phyloP scores from a whole-genome alignment of 805 yeast genomes.

The Suhomyces emberorum region DNA sequence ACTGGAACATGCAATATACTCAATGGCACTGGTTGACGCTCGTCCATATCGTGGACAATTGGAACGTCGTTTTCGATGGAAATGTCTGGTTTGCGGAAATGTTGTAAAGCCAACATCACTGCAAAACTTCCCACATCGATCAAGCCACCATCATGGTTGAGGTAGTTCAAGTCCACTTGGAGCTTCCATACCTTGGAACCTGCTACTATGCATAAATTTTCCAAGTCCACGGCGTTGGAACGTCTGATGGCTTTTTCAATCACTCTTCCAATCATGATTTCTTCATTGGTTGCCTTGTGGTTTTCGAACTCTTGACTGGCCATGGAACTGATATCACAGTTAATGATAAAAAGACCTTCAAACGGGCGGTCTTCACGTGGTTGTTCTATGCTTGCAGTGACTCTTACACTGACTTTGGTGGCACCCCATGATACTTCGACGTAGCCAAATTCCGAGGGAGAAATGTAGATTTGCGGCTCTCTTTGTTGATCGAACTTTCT shows the following conservation, averaged over 20 bases:
- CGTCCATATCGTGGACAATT: slow-evolving; percentile 66
- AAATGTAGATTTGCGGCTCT: slow-evolving; percentile 59
- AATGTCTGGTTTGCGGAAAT: slow-evolving; percentile 81
- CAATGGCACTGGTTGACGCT: slow-evolving; percentile 83
- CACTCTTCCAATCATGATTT: slow-evolving; percentile 72
- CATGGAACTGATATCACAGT: slow-evolving; percentile 86
- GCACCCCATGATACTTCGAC: slow-evolving; percentile 76
- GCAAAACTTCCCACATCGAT: slow-evolving; percentile 90
- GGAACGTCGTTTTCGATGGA: slow-evolving; percentile 58
- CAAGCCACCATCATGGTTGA: slow-evolving; percentile 90
- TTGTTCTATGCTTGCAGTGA: slow-evolving; percentile 69
- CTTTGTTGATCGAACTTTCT: slow-evolving; percentile 64
- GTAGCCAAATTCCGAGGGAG: slow-evolving; percentile 70
- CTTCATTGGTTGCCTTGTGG: slow-evolving; percentile 71
- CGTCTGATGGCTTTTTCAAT: slow-evolving; percentile 90
- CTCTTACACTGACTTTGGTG: slow-evolving; percentile 65
- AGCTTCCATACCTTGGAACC: slow-evolving; percentile 90
- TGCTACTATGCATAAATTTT: slow-evolving; percentile 83
- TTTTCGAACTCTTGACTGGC: slow-evolving; percentile 83
- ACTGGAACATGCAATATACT: slow-evolving; percentile 87
- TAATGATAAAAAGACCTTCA: slow-evolving; percentile 83
- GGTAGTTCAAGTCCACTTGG: slow-evolving; percentile 83
- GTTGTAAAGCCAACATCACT: slow-evolving; percentile 80
- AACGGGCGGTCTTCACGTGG: slow-evolving; percentile 92
- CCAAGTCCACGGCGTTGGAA: slow-evolving; percentile 88